phyloP scores from a whole-genome alignment of 75 land plant genomes.

The Picea sitchensis region DNA sequence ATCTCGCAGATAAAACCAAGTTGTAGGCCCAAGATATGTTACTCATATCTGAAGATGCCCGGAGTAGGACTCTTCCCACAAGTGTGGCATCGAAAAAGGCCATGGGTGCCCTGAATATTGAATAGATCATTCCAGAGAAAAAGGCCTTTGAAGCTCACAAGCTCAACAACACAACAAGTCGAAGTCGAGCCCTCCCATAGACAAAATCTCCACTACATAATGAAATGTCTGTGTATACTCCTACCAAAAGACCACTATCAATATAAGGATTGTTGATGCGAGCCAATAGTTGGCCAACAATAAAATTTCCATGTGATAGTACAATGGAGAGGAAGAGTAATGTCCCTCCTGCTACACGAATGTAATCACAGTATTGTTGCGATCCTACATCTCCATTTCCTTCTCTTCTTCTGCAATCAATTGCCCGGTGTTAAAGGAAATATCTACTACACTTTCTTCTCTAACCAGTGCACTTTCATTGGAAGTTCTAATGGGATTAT shows the following conservation, averaged over 20 bases:
- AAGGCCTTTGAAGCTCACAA: conserved; percentile 64
- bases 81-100: conserved; percentile 90
- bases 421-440: conserved; percentile 18
- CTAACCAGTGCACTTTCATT: too few relatives aligned
- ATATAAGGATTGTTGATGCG: conserved; percentile 40
- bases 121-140: conserved; percentile 61
- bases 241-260: conserved; percentile 38
- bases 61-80: too few relatives aligned
- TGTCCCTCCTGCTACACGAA: too few relatives aligned
- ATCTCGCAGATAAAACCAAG: conserved; percentile 59
- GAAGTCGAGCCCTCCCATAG: conserved; percentile 47
- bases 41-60: conserved; percentile 82
- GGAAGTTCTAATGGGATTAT: too few relatives aligned
- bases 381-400: conserved; percentile 69
- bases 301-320: conserved; percentile 60
- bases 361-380: conserved; percentile 47
- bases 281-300: conserved; percentile 85
- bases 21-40: conserved; percentile 47
- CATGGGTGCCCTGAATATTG: conserved; percentile 22
- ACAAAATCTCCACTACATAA: conserved; percentile 76
- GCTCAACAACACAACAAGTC: conserved; percentile 54
- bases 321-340: too few relatives aligned
- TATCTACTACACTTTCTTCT: conserved; percentile 23
- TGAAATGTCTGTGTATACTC: conserved; percentile 61
- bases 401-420: conserved; percentile 6